Percentiles rank a stretch among this genome's conserved stretches.
Conservation (phyloP, 169 alveolate genomes). For the Perkinsus chesapeaki region DNA sequence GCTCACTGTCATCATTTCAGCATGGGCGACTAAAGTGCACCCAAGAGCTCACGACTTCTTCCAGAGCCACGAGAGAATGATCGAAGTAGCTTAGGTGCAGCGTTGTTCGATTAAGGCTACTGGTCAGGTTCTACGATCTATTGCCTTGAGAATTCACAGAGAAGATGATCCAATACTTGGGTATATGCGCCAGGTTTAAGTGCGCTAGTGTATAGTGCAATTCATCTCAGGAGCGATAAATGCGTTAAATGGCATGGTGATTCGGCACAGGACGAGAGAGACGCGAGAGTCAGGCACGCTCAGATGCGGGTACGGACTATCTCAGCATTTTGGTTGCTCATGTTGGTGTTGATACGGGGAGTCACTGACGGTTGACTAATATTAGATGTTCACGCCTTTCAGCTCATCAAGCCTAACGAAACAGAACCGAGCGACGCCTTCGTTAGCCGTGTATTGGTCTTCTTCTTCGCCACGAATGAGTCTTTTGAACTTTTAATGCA, state of each 20-base stretch:
- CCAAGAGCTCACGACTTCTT: not conserved
- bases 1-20: not conserved
- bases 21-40: not conserved
- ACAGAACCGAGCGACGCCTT: constrained; percentile 32
- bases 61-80: not conserved
- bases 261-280: not conserved
- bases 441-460: constrained; percentile 33
- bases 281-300: not conserved
- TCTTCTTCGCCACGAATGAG: constrained; percentile 39
- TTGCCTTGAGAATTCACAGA: not conserved
- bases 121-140: not conserved
- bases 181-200: not conserved
- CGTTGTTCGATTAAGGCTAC: too few species aligned
- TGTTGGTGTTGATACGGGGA: not conserved
- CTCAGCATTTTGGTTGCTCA: too few species aligned
- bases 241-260: constrained; percentile 16
- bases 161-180: not conserved
- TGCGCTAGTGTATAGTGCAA: not conserved
- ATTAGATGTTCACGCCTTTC: constrained; percentile 8
- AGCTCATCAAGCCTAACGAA: constrained; percentile 35
- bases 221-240: not conserved
- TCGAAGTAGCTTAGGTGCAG: not conserved
- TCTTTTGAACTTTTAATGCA: constrained; percentile 26
- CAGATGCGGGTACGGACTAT: not conserved
- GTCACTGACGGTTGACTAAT: not conserved